Percentiles rank a stretch among this genome's conserved stretches.
These are phyloP conservation scores for Candida caryicola DNA, from an alignment of 805 yeast species.

Conservation along the genomic window DNA sequence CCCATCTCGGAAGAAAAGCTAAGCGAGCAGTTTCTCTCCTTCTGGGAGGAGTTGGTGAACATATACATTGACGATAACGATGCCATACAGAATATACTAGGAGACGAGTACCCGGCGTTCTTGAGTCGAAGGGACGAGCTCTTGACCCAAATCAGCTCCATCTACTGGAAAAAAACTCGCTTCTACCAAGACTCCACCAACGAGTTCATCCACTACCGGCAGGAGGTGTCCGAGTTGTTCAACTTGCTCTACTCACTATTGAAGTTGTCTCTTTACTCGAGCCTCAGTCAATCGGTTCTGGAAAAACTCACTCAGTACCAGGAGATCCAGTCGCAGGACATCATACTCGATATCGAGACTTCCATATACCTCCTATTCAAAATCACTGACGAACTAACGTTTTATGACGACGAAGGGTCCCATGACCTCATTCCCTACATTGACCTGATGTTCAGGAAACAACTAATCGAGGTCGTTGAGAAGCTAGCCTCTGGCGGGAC, in stretches of 20 bases:
- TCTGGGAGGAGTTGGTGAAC: conserved; percentile 70
- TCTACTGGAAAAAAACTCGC: conserved; percentile 70
- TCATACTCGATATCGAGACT: conserved; percentile 51
- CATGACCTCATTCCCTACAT: conserved; percentile 25
- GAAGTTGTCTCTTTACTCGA: conserved; percentile 48
- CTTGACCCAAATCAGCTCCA: conserved; percentile 51
- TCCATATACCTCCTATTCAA: conserved; percentile 57
- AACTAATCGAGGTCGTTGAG: conserved; percentile 20
- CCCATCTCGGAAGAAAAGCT: conserved; percentile 61
- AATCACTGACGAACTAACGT: conserved; percentile 52
- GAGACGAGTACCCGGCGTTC: conserved; percentile 14
- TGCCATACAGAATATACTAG: conserved; percentile 10
- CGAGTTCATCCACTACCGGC: conserved; percentile 67
- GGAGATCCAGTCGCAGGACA: background rate
- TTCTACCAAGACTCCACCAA: conserved; percentile 38
- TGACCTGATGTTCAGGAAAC: conserved; percentile 20
- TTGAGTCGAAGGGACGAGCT: conserved; percentile 22
- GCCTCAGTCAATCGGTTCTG: conserved; percentile 37
- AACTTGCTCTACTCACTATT: conserved; percentile 68
- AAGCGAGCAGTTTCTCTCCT: conserved; percentile 50
- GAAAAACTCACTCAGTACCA: conserved; percentile 14
- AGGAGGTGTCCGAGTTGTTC: conserved; percentile 74
- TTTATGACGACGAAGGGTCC: conserved; percentile 34
- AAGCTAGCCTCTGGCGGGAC: conserved; percentile 8
- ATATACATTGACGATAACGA: conserved; percentile 50